Percentiles rank a stretch among this genome's conserved stretches.
These are phyloP conservation scores for Talaromyces sp. DNA, from an alignment of 2,329 filamentous ascomycete genomes.

Conservation along the genomic window DNA sequence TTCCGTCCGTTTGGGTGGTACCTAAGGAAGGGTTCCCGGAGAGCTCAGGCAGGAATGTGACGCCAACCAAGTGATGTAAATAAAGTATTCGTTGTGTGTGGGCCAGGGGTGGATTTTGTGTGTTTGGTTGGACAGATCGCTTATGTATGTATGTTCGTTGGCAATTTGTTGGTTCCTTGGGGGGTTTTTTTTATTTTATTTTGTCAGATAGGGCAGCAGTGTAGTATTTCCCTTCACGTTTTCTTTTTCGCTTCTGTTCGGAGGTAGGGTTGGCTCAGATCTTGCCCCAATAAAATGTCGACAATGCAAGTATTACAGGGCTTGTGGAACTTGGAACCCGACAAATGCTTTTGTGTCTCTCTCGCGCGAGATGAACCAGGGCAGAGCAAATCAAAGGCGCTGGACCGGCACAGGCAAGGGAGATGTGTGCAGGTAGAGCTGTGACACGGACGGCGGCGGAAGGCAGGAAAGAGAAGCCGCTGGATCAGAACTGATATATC, in stretches of 20 bases:
- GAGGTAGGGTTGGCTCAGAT: constrained; percentile 1
- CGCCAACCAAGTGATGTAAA: constrained; percentile 17
- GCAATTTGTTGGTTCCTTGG: not conserved
- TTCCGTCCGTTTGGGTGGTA: constrained; percentile 16
- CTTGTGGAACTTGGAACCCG: not conserved
- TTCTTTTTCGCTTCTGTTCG: not conserved
- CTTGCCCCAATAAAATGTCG: not conserved
- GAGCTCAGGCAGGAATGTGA: constrained; percentile 32
- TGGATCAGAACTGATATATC: constrained; percentile 11
- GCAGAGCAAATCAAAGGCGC: constrained; percentile 2
- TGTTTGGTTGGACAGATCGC: not conserved
- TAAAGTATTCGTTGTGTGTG: constrained; percentile 9
- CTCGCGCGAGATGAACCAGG: not conserved
- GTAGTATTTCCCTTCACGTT: not conserved
- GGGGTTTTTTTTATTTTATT: constrained; percentile 3
- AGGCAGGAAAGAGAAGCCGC: constrained; percentile 7
- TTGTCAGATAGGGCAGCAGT: not conserved
- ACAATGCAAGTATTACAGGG: not conserved
- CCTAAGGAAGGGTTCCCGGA: not conserved
- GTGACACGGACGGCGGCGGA: constrained; percentile 9
- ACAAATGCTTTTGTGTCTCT: not conserved
- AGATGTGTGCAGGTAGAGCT: constrained; percentile 5
- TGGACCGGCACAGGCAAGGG: constrained; percentile 8
- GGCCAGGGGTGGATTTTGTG: constrained; percentile 4
- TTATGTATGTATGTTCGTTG: constrained; percentile 3